A percentile compares a stretch with the other conserved stretches of the same genome.
These are phyloP conservation scores for Camillea tinctor DNA, from an alignment of 2,329 filamentous ascomycete species.

Conservation along the genomic window DNA sequence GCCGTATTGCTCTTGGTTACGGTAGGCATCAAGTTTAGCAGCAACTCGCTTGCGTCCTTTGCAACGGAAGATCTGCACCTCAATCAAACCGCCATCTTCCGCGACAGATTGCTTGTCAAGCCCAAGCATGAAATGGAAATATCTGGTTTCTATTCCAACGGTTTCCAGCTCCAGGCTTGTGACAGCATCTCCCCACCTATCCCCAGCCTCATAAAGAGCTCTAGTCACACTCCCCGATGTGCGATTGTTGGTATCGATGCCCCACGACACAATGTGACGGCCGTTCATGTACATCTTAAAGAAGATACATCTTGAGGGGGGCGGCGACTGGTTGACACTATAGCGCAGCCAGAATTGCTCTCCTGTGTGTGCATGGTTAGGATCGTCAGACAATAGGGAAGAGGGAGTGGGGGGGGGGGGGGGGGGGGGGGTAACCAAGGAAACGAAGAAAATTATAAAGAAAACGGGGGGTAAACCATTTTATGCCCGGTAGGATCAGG, in stretches of 20 bases:
- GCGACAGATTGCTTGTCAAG: constrained; percentile 39
- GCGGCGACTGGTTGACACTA: constrained; percentile 35
- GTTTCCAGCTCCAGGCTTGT: constrained; percentile 31
- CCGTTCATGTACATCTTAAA: constrained; percentile 59
- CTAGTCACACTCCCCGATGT: constrained; percentile 41
- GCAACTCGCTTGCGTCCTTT: constrained; percentile 44
- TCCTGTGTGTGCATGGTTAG: constrained; percentile 33
- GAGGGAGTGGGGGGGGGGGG: too few species aligned
- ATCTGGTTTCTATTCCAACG: constrained; percentile 47
- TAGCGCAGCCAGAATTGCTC: constrained; percentile 55
- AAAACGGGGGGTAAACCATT: too few species aligned
- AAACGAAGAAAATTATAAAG: too few species aligned
- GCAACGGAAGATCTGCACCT: constrained; percentile 54
- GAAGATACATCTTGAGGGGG: constrained; percentile 43
- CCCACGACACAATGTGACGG: constrained; percentile 51
- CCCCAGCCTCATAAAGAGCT: constrained; percentile 49
- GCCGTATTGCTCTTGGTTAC: constrained; percentile 49
- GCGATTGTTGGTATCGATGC: constrained; percentile 40
- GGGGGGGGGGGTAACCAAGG: too few species aligned
- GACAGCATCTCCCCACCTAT: constrained; percentile 40
- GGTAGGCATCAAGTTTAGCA: constrained; percentile 43
- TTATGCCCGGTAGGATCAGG: too few species aligned
- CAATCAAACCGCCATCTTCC: constrained; percentile 55
- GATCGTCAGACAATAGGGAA: background rate
- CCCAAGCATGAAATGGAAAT: constrained; percentile 48